These are phyloP conservation scores for Solanum sitiens DNA, from an alignment of 257 asterid species.

Conservation along the genomic window DNA sequence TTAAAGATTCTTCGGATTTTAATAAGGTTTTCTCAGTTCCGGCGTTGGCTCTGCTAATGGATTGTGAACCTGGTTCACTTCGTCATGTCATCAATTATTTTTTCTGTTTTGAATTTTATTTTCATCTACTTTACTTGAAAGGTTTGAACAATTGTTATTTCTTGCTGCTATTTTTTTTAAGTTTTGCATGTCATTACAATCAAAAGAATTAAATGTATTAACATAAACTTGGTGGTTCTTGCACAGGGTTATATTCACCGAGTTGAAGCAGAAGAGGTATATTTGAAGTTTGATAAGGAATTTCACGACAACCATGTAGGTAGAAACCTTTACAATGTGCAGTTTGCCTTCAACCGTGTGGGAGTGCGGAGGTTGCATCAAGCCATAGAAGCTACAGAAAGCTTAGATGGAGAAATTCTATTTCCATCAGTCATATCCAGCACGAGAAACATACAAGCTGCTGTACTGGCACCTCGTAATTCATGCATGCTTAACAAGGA, in stretches of 20 bases:
- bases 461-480: conserved; percentile 33
- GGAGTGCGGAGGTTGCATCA: conserved; percentile 56
- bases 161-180: not conserved
- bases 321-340: conserved; percentile 43
- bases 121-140: not conserved
- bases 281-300: conserved; percentile 36
- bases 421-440: conserved; percentile 38
- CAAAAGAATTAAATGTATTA: not conserved
- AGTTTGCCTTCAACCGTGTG: conserved; percentile 50
- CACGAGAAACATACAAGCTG: not conserved
- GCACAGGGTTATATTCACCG: conserved; percentile 67
- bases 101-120: not conserved
- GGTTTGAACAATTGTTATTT: not conserved
- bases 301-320: conserved; percentile 49
- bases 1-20: not conserved
- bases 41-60: too few species aligned
- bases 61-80: too few species aligned
- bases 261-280: conserved; percentile 74
- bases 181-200: not conserved
- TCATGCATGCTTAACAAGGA: conserved; percentile 46
- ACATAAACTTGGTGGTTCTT: not conserved
- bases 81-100: too few species aligned
- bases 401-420: conserved; percentile 37
- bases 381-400: conserved; percentile 63
- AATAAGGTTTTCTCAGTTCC: too few species aligned